phyloP scores from a whole-genome alignment of 805 yeast genomes.

The Hanseniaspora lachancei region DNA sequence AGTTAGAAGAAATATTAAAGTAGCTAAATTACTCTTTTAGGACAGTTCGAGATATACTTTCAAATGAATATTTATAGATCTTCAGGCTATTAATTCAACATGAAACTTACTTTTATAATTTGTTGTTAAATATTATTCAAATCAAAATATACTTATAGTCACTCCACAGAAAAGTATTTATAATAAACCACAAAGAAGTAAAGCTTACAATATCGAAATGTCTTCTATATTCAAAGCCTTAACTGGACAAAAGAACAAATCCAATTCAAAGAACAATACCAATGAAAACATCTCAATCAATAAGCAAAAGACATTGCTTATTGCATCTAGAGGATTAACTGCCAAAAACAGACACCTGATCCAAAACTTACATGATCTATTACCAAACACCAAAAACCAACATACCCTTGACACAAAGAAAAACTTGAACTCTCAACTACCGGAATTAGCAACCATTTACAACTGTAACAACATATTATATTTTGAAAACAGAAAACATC shows the following conservation, averaged over 20 bases:
- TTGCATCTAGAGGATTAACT: conserved; percentile 90
- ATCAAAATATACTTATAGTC: too few species aligned
- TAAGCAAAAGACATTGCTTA: conserved; percentile 75
- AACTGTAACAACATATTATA: conserved; percentile 91
- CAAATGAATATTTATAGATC: too few species aligned
- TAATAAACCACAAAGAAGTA: too few species aligned
- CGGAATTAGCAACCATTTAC: conserved; percentile 91
- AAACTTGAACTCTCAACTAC: conserved; percentile 61
- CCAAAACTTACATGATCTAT: conserved; percentile 57
- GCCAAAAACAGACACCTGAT: conserved; percentile 91
- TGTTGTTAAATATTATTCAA: too few species aligned
- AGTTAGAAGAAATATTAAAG: too few species aligned
- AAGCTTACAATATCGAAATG: conserved; percentile 29
- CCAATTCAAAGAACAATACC: conserved; percentile 22
- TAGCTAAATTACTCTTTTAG: too few species aligned
- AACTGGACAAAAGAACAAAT: conserved; percentile 32
- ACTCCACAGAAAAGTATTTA: too few species aligned
- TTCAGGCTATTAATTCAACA: too few species aligned
- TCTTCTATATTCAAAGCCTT: conserved; percentile 62
- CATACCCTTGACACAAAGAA: conserved; percentile 91
- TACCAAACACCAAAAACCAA: conserved; percentile 94
- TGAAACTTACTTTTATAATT: too few species aligned
- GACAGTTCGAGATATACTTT: too few species aligned
- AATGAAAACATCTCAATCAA: conserved; percentile 49
- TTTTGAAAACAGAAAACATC: conserved; percentile 92